These are phyloP conservation scores for Exophiala spinifera DNA, from an alignment of 2,329 filamentous ascomycete species.

Conservation along the genomic window DNA sequence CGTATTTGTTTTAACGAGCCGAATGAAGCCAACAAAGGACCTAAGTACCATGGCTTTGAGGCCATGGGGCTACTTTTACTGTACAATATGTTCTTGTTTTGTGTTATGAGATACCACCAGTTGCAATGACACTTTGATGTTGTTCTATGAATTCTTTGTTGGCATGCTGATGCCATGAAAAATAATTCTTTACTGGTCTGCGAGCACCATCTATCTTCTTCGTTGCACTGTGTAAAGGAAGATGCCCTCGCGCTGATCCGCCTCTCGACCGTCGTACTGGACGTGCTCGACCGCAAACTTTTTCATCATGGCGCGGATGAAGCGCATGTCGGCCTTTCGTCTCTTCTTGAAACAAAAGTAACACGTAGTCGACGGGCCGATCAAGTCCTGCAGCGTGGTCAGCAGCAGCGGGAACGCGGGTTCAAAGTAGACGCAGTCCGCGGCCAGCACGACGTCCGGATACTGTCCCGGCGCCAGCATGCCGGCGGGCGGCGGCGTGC, in stretches of 20 bases:
- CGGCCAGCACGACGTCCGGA: slow-evolving; percentile 84
- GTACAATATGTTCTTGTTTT: neutral
- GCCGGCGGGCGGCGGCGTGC: slow-evolving; percentile 37
- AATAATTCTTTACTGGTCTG: too few species aligned
- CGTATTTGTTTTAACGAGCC: slow-evolving; percentile 6
- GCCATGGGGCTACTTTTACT: neutral
- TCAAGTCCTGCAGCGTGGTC: slow-evolving; percentile 69
- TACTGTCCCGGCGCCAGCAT: slow-evolving; percentile 21
- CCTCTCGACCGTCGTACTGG: slow-evolving; percentile 54
- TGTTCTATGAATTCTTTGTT: too few species aligned
- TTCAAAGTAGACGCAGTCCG: slow-evolving; percentile 96
- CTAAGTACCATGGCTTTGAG: too few species aligned
- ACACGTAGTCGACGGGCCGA: slow-evolving; percentile 64
- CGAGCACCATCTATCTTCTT: slow-evolving; percentile 4
- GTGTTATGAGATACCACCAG: slow-evolving; percentile 12
- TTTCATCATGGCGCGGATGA: slow-evolving; percentile 68
- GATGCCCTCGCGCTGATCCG: slow-evolving; percentile 54
- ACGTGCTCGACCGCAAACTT: slow-evolving; percentile 62
- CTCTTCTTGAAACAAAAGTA: slow-evolving; percentile 96
- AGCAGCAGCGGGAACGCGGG: slow-evolving; percentile 87
- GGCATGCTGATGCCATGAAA: too few species aligned
- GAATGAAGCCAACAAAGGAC: neutral
- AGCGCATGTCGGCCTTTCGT: slow-evolving; percentile 73
- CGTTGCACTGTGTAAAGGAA: slow-evolving; percentile 51
- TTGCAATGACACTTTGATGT: neutral